phyloP scores from a whole-genome alignment of 345 rosid genomes.

The Salix viminalis region DNA sequence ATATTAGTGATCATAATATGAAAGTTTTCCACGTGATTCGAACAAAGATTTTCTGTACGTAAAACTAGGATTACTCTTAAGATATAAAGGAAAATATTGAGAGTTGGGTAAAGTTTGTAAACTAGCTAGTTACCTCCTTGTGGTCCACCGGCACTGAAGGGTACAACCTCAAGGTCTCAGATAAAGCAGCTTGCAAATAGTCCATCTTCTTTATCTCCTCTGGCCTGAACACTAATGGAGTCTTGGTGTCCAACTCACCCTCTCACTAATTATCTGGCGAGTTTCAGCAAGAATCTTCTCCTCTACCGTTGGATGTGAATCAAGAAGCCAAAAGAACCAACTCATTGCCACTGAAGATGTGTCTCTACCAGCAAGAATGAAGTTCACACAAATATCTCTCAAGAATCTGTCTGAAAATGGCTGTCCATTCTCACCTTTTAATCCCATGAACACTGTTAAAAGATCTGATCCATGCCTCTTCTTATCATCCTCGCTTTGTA shows the following conservation, averaged over 20 bases:
- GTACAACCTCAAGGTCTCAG: slow-evolving; percentile 84
- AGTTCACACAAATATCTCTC: slow-evolving; percentile 86
- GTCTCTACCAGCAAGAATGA: slow-evolving; percentile 95
- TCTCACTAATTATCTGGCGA: slow-evolving; percentile 44
- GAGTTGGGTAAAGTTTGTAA: neutral
- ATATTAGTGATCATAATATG: too few species aligned
- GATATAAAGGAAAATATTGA: neutral
- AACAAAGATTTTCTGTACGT: too few species aligned
- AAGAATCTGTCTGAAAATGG: slow-evolving; percentile 74
- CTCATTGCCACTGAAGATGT: slow-evolving; percentile 91
- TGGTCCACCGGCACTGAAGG: slow-evolving; percentile 97
- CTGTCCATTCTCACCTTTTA: slow-evolving; percentile 49
- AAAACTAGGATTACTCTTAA: neutral
- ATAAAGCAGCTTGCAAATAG: slow-evolving; percentile 87
- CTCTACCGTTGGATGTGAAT: slow-evolving; percentile 57
- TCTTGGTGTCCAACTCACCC: slow-evolving; percentile 25
- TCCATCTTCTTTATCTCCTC: slow-evolving; percentile 97
- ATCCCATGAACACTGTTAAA: slow-evolving; percentile 63
- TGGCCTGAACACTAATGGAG: slow-evolving; percentile 43
- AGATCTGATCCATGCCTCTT: slow-evolving; percentile 55
- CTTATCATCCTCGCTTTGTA: slow-evolving; percentile 7
- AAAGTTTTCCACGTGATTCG: neutral
- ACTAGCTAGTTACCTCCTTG: slow-evolving; percentile 71
- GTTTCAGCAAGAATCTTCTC: slow-evolving; percentile 59
- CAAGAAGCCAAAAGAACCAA: slow-evolving; percentile 92